Percentiles rank a stretch among this genome's conserved stretches.
Conservation (phyloP, 1,284 basidiomycete genomes). For the Sporisorium exsertum region DNA sequence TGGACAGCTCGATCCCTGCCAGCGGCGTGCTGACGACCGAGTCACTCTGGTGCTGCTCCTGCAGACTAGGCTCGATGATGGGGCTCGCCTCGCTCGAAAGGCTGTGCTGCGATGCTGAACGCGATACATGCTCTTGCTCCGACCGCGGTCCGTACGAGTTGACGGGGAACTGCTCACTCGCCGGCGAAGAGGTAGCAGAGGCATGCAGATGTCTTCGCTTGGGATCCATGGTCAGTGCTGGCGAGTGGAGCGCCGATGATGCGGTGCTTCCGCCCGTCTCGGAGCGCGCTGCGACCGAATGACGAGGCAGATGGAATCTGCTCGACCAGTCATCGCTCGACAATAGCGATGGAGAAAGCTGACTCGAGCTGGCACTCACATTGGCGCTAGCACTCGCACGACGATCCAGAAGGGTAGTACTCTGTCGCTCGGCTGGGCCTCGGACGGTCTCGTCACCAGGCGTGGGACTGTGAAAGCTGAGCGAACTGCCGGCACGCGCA, state of each 20-base stretch:
- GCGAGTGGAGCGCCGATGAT: conserved; percentile 30
- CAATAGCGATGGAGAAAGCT: conserved; percentile 20
- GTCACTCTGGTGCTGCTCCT: conserved; percentile 20
- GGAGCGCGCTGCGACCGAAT: conserved; percentile 18
- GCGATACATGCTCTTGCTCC: conserved; percentile 28
- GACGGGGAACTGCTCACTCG: conserved; percentile 38
- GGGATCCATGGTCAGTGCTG: conserved; percentile 36
- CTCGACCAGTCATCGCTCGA: conserved; percentile 35
- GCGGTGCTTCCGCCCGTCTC: conserved; percentile 8
- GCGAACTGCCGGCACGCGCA: conserved; percentile 24
- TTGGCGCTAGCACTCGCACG: conserved; percentile 23
- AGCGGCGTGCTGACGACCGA: conserved; percentile 26
- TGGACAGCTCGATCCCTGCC: conserved; percentile 30
- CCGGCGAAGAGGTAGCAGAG: conserved; percentile 28
- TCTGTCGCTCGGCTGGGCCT: not conserved
- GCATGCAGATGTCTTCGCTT: conserved; percentile 26
- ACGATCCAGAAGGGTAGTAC: conserved; percentile 21
- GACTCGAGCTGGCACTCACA: conserved; percentile 7
- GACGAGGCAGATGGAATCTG: conserved; percentile 30
- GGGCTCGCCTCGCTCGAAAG: conserved; percentile 22
- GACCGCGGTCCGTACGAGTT: conserved; percentile 46
- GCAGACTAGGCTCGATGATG: conserved; percentile 9
- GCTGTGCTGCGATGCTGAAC: conserved; percentile 39
- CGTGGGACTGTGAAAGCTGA: conserved; percentile 14
- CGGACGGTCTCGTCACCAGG: conserved; percentile 10